Evolutionary conservation across 148 eudicot species (phyloP).

Genomic region (Cornus controversa): DNA sequence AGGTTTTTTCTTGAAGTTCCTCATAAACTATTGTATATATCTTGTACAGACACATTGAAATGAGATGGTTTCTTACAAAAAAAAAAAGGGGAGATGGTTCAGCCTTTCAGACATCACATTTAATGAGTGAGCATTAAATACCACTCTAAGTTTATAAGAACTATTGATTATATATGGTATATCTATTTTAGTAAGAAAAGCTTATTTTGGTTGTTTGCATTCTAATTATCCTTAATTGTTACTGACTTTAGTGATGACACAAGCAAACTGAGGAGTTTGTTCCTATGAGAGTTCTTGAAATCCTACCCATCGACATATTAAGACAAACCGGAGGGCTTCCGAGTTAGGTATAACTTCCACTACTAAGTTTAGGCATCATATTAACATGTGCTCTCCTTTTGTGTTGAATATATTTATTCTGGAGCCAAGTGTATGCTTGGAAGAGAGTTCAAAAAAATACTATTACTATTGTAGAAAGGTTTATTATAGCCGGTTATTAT

Average conservation of each 20-base stretch:
- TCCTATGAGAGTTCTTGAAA: conserved; percentile 76
- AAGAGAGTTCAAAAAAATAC: not conserved
- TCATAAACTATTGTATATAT: not conserved
- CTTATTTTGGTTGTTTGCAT: not conserved
- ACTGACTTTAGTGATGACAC: conserved; percentile 13
- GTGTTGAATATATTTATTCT: not conserved
- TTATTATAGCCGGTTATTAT: too few species aligned
- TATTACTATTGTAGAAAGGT: too few species aligned
- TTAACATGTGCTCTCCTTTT: not conserved
- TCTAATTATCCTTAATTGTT: conserved; percentile 5
- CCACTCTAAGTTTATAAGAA: conserved; percentile 65
- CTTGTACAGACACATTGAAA: conserved; percentile 2
- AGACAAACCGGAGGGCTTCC: conserved; percentile 63
- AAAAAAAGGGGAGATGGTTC: not conserved
- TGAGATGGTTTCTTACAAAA: not conserved
- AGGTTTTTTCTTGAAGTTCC: conserved; percentile 29
- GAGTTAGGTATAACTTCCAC: conserved; percentile 41
- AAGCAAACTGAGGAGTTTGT: conserved; percentile 61
- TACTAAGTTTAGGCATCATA: not conserved
- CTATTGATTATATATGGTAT: conserved; percentile 82
- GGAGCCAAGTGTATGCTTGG: not conserved
- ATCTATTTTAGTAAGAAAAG: not conserved
- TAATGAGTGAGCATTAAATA: too few species aligned
- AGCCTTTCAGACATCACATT: too few species aligned
- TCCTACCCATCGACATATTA: conserved; percentile 43